Conservation (phyloP, 2,329 filamentous ascomycete species). For the Sporothrix protearum region DNA sequence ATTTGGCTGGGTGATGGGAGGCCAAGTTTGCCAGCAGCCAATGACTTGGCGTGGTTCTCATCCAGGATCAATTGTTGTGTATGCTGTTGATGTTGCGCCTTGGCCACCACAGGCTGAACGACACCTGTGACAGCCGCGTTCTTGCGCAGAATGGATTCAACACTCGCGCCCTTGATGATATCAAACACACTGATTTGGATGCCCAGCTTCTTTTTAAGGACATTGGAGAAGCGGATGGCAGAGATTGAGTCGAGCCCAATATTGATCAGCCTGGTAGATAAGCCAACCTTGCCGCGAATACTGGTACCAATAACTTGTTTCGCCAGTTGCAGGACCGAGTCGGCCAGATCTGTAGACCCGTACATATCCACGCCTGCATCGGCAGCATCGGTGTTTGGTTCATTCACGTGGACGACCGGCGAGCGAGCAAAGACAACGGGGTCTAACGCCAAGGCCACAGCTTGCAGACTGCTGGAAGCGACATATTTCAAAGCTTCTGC, state of each 20-base stretch:
- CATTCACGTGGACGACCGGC: neutral
- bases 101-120: too few relatives aligned
- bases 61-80: neutral
- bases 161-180: conserved; percentile 29
- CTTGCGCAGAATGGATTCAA: conserved; percentile 24
- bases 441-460: conserved; percentile 1
- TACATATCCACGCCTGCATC: neutral
- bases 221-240: conserved; percentile 30
- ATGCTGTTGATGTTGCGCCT: neutral
- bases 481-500: conserved; percentile 10
- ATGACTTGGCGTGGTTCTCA: neutral
- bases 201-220: conserved; percentile 27
- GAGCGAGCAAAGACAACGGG: neutral
- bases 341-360: neutral
- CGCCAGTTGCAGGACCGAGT: conserved; percentile 26
- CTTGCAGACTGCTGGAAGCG: neutral
- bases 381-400: neutral
- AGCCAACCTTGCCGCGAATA: conserved; percentile 24
- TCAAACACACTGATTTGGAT: conserved; percentile 30
- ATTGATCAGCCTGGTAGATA: conserved; percentile 29
- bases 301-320: conserved; percentile 26
- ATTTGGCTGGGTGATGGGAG: conserved; percentile 8
- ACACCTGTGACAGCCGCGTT: neutral
- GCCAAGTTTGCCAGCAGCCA: neutral
- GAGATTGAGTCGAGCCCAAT: conserved; percentile 31